Base-by-base conservation (phyloP, 345 rosid species). In the Salix brachista region DNA sequence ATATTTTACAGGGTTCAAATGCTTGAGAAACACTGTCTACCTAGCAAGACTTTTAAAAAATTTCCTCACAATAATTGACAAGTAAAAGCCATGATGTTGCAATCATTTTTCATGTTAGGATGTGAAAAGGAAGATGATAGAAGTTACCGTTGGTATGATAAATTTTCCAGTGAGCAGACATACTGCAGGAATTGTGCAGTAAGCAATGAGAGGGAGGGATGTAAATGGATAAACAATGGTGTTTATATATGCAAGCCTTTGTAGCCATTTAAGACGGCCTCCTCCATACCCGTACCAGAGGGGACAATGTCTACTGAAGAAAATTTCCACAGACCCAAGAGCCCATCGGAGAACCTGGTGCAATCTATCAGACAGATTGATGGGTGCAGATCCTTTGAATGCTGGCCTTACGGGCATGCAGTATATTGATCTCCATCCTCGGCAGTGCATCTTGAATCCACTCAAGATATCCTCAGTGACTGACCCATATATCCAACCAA, bases 301-400 rank as follows among this genome's bases (percentile, higher is more conserved):
- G 8, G 99, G 98, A 80, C 98, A 93, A 71, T 96, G 99, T 75
- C 99, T 84, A 74, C 99, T 96, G 69, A 96, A 87, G 91, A 95
- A 95, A 74, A 95, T 93, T 85, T 95, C 97, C 0, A 95, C 97
- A 0, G 99, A 93, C 17, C 99, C 99, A 74, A 95, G 97, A 65
- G 99, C 99, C 99, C 97, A 95, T 48, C 97, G 94, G 2, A 95
- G 91, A 84, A 93, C 99, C 82, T 95, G 99, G 79, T 90, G 93
- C 84, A 95, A 80, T 79, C 98, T 80, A 85, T 96, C 99, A 6
- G 99, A 96, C 72, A 95, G 85, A 82, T 95, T 95, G 86, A 93
- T 90, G n/a, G 99, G 99, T 9, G 99, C 97, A 75, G 98, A 95
- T 48, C 99, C 99, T 88, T 93, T 93, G 87, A 96, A 96, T 75